Base-by-base conservation (phyloP, 1,284 basidiomycete species). In the Trametes hirsuta region DNA sequence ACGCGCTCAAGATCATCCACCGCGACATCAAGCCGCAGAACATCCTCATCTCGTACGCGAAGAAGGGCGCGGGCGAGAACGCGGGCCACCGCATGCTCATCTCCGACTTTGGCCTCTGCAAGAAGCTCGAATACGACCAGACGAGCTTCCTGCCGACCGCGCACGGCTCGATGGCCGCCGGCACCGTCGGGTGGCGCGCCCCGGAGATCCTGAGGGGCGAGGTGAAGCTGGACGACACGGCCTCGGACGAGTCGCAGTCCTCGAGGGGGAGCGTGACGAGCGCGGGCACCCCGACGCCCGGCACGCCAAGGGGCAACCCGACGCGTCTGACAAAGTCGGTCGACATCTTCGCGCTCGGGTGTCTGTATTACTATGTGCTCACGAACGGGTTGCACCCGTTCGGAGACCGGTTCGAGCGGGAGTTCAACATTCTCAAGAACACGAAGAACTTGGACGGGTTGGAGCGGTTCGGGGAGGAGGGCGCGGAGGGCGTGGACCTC, bases 1-100 rank as follows among this genome's bases (percentile, higher is more conserved):
- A 99, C 73, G 91, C 86, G 24, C 86, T 99, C 69, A 98, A 97
- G 76, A 94, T 99, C 66, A 90, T 99, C 22, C 97, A 99, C 77
- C 88, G 97, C 30, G 97, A 99, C 73, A 97, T 99, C 76, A 99
- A 99, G 72, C 97, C 97, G 4, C 96, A 97, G 75, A 99, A 99
- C 72, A 98, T 99, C 58, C 84, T 99, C 8, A 85, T 98, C n/a
- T 93, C 91, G 6, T 78, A 80, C 24, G 84, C 85, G 15, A 90
- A 88, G 70, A 79, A 83, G 55, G 82, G 84, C 22, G 72, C 72
- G 36, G 76, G 78, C n/a, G 75, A 74, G 64, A 77, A 75, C 63
- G 75, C 72, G n/a, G 81, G 81, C 1, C 85, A 95, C 66, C 80
- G 93, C 42, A 95, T 97, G 93, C 79, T 97, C 48, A 96, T 97